phyloP scores from a whole-genome alignment of 495 filamentous ascomycete genomes.

The Glonium stellatum region DNA sequence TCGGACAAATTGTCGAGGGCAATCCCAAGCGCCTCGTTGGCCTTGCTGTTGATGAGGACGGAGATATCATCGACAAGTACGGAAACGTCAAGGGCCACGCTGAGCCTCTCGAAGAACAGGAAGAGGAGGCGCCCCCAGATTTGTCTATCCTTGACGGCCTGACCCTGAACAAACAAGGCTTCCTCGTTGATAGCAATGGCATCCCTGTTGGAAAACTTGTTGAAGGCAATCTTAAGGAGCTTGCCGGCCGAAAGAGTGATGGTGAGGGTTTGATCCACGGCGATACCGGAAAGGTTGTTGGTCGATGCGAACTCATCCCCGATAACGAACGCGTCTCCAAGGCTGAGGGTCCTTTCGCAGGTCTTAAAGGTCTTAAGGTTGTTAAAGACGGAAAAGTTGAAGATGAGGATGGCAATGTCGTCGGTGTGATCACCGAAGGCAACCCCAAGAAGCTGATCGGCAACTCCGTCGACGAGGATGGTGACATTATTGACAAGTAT shows the following conservation, averaged over 20 bases:
- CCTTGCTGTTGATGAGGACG: constrained; percentile 73
- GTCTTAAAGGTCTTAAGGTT: constrained; percentile 62
- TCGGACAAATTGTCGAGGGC: constrained; percentile 70
- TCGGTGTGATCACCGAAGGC: constrained; percentile 67
- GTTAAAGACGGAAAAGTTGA: constrained; percentile 65
- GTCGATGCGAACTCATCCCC: constrained; percentile 68
- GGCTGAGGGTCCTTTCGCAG: constrained; percentile 66
- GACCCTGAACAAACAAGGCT: constrained; percentile 75
- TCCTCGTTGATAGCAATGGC: constrained; percentile 62
- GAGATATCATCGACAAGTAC: constrained; percentile 72
- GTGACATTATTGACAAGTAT: constrained; percentile 73
- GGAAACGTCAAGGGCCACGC: constrained; percentile 63
- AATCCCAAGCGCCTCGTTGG: constrained; percentile 67
- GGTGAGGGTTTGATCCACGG: constrained; percentile 68
- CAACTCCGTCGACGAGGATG: constrained; percentile 73
- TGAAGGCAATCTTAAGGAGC: constrained; percentile 61
- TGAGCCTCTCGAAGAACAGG: constrained; percentile 49
- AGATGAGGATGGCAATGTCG: constrained; percentile 57
- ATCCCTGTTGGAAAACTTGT: constrained; percentile 64
- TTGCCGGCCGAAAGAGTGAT: constrained; percentile 63
- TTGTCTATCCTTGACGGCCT: constrained; percentile 59
- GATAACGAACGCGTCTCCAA: constrained; percentile 62
- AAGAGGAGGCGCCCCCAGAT: constrained; percentile 43
- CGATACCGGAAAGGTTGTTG: constrained; percentile 64
- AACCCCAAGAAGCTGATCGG: constrained; percentile 66